Percentiles rank a stretch among this genome's conserved stretches.
Evolutionary conservation across 768 basidiomycete species (phyloP).

Genomic region (Cystobasidium onofrii): DNA sequence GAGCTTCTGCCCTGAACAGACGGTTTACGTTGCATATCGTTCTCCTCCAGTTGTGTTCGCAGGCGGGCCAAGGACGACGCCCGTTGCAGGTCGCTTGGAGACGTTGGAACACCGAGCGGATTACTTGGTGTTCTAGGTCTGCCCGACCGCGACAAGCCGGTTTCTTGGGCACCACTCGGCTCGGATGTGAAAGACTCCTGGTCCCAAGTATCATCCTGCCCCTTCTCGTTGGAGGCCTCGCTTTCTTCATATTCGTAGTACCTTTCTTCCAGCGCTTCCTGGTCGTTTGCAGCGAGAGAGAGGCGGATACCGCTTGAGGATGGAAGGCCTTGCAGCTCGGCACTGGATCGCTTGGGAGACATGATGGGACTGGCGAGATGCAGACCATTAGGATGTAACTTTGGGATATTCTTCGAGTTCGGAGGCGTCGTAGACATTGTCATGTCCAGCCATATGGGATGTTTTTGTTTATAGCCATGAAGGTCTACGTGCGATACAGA

Average conservation of each 20-base stretch:
- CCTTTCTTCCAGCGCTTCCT: background rate
- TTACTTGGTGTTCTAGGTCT: background rate
- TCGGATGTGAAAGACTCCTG: constrained; percentile 9
- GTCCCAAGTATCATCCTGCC: constrained; percentile 7
- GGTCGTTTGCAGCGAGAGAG: background rate
- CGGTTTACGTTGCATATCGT: background rate
- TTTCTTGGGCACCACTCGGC: background rate
- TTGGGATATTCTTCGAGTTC: background rate
- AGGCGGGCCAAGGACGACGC: background rate
- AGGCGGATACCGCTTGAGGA: background rate
- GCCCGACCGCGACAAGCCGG: too few species aligned
- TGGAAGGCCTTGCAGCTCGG: background rate
- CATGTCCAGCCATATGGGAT: constrained; percentile 28
- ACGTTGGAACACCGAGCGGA: background rate
- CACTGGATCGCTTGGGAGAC: background rate
- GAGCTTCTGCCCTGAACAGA: background rate
- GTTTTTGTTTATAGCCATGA: background rate
- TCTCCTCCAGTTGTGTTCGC: background rate
- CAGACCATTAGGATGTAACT: background rate
- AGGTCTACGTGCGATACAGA: background rate
- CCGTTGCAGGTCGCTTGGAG: background rate
- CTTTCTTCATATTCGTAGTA: constrained; percentile 8
- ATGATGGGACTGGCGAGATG: background rate
- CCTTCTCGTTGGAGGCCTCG: background rate
- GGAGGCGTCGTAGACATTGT: background rate